Conservation (phyloP, 768 basidiomycete species). For the Leccinum subtestaceum region DNA sequence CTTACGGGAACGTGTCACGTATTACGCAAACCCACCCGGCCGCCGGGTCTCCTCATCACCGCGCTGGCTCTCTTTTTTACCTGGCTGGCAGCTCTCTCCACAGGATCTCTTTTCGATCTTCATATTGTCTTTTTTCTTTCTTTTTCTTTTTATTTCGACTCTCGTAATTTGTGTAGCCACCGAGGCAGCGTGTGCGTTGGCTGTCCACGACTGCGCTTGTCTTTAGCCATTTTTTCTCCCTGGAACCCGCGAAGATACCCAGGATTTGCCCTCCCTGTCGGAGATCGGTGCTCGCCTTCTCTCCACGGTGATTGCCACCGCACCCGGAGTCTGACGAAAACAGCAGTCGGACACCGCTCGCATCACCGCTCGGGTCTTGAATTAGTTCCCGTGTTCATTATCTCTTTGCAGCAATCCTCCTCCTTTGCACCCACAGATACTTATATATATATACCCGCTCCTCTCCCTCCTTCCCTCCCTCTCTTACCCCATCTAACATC, state of each 20-base stretch:
- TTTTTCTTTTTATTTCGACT: neutral
- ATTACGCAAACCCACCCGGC: neutral
- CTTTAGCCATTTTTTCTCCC: neutral
- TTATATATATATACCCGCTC: conserved; percentile 14
- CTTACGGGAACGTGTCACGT: conserved; percentile 16
- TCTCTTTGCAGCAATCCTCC: conserved; percentile 10
- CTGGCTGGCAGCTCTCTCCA: no score
- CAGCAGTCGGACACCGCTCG: conserved; percentile 1
- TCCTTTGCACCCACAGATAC: conserved; percentile 2
- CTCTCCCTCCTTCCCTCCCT: neutral
- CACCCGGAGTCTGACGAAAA: conserved; percentile 5
- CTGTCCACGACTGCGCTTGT: neutral
- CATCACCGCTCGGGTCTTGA: conserved; percentile 24
- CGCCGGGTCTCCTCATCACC: conserved; percentile 2
- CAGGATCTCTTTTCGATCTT: no score
- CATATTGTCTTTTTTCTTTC: no score
- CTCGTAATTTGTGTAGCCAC: neutral
- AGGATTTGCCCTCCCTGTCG: conserved; percentile 23
- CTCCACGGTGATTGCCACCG: conserved; percentile 28
- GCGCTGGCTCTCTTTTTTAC: neutral
- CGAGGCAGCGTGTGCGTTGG: neutral
- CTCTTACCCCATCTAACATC: neutral
- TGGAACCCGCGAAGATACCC: conserved; percentile 19
- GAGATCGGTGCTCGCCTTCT: conserved; percentile 16
- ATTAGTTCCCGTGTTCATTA: conserved; percentile 20